Evolutionary conservation across 2,329 filamentous ascomycete species (phyloP).

Genomic region (Cercospora beticola): DNA sequence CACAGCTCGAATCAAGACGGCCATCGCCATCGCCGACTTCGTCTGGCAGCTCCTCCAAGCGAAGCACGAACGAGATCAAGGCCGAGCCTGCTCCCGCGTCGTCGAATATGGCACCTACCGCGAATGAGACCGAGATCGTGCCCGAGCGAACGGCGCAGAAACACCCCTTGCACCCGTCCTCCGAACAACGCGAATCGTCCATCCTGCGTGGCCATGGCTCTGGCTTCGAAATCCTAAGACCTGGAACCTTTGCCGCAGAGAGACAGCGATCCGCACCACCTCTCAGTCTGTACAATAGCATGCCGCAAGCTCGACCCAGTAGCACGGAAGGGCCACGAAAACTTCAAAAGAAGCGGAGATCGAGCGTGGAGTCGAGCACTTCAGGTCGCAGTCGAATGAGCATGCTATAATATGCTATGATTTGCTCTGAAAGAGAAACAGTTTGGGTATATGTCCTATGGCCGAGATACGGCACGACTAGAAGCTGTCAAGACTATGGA

Average conservation of each 20-base stretch:
- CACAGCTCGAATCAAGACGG: slow-evolving; percentile 15
- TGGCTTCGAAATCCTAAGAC: slow-evolving; percentile 40
- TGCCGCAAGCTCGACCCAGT: slow-evolving; percentile 23
- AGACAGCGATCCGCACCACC: slow-evolving; percentile 29
- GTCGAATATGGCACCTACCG: background rate
- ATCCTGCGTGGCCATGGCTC: slow-evolving; percentile 37
- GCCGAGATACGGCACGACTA: background rate
- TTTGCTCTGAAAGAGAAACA: background rate
- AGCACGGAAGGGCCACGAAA: slow-evolving; percentile 29
- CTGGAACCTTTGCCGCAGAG: slow-evolving; percentile 34
- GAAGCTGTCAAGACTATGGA: background rate
- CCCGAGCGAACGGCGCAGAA: background rate
- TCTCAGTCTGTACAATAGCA: slow-evolving; percentile 29
- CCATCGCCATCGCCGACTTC: slow-evolving; percentile 3
- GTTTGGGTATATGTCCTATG: background rate
- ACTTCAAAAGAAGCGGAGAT: slow-evolving; percentile 37
- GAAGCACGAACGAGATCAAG: background rate
- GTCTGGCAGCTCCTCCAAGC: slow-evolving; percentile 4
- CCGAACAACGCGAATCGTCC: slow-evolving; percentile 30
- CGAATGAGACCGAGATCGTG: background rate
- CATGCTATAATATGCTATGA: slow-evolving; percentile 3
- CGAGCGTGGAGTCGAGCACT: slow-evolving; percentile 27
- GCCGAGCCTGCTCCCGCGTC: background rate
- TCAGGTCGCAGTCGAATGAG: slow-evolving; percentile 14
- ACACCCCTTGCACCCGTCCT: slow-evolving; percentile 18